Evolutionary conservation across 2,329 filamentous ascomycete genomes (phyloP), one percentile per base, ranked within the genome.

Genomic region (Hymenoscyphus infarciens): DNA sequence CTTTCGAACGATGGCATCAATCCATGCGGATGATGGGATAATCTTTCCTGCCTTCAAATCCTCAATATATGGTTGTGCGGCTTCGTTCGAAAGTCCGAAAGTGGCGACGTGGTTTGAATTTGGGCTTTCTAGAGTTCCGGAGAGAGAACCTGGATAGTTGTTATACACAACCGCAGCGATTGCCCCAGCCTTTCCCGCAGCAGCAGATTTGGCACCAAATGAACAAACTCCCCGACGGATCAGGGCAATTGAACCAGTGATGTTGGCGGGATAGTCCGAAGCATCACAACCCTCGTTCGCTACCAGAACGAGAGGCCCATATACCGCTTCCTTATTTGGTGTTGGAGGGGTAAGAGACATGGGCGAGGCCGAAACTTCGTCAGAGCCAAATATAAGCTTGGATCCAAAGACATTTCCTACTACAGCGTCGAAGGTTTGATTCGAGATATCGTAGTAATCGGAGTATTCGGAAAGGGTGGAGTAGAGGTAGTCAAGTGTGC

Each of bases 81-180:
- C 83, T 13, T 79, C 77, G 22, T 82, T 80, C 1, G 83, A 83
- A 27, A 94, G 77, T 1, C 87, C 87, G 63, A 92, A 87, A 1
- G 87, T 90, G 0, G 90, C 85, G 5, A 90, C 79, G 68, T 91
- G 83, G 59, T 85, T 70, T 11, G 80, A 77, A 0, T 78, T 77
- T 0, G 87, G 86, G 0, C 77, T 79, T 11, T 87, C 89, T 3
- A 95, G 79, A 0, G 90, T 93, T 49, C 90, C 91, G 3, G 58
- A 61, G 10, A 64, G 76, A 3, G 77, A 74, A 1, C 85, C 89
- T 3, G 56, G 57, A 16, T 59, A 54, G 68, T 87, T 88, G 78
- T 94, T 92, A 77, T 90, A 93, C 57, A 95, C 80, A 15, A 95
- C 77, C 0, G 87, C 88, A 1, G 87, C 90, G 3, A 84, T 75